Evolutionary conservation across 495 filamentous ascomycete species (phyloP).

Genomic region (Podospora pseudocomata): DNA sequence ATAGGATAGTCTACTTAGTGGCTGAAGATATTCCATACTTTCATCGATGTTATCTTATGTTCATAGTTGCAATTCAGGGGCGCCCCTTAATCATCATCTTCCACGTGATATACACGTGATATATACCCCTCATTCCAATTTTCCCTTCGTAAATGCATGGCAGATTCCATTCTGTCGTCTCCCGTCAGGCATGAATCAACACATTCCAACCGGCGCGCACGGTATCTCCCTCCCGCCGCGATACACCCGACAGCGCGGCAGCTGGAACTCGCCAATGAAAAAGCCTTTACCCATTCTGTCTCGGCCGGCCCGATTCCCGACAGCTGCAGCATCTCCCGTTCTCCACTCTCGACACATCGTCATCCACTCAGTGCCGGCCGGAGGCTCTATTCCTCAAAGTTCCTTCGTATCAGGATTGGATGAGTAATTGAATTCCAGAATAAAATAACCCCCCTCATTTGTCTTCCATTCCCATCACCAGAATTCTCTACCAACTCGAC

Average conservation of each 20-base stretch:
- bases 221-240: not conserved
- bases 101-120: not conserved
- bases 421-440: not conserved
- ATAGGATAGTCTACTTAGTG: too few relatives aligned
- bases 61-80: too few relatives aligned
- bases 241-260: not conserved
- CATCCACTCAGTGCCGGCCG: not conserved
- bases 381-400: not conserved
- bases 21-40: too few relatives aligned
- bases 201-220: not conserved
- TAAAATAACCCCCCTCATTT: not conserved
- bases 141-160: not conserved
- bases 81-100: too few relatives aligned
- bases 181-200: not conserved
- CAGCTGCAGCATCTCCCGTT: not conserved
- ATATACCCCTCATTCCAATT: not conserved
- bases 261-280: not conserved
- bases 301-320: not conserved
- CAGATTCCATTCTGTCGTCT: not conserved
- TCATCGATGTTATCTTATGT: too few relatives aligned
- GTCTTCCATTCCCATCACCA: not conserved
- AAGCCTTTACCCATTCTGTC: not conserved
- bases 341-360: not conserved
- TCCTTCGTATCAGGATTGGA: not conserved
- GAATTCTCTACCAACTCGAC: not conserved